Percentiles rank a stretch among this genome's conserved stretches.
These are phyloP conservation scores for Amylocystis lapponica DNA, from an alignment of 768 basidiomycete genomes.

Conservation along the genomic window DNA sequence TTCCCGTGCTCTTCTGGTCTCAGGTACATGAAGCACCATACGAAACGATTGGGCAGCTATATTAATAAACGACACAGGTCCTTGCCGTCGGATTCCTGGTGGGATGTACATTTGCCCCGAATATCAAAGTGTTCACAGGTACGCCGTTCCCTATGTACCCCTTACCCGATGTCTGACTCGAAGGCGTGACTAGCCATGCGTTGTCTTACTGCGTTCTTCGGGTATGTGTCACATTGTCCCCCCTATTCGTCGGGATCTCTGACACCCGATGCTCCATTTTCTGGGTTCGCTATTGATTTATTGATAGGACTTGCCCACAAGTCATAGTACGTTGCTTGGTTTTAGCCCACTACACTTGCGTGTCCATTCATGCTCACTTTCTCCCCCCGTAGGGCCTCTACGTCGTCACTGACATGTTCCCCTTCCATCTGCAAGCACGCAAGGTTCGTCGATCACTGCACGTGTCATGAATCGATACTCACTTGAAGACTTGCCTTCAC, in stretches of 20 bases:
- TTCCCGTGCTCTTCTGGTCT: conserved; percentile 69
- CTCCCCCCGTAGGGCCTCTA: conserved; percentile 4
- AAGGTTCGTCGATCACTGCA: conserved; percentile 9
- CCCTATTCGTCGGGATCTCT: neutral
- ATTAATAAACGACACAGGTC: conserved; percentile 32
- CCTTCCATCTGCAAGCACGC: conserved; percentile 10
- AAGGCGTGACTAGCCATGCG: conserved; percentile 38
- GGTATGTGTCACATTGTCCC: conserved; percentile 26
- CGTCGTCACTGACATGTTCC: conserved; percentile 10
- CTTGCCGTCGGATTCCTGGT: conserved; percentile 52
- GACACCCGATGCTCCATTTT: neutral
- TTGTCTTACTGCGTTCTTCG: conserved; percentile 55
- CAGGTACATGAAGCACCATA: conserved; percentile 50
- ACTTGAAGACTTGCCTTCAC: neutral
- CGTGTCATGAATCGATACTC: neutral
- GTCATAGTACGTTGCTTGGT: conserved; percentile 34
- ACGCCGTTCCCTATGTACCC: conserved; percentile 6
- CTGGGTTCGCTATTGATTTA: neutral
- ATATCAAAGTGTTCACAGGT: conserved; percentile 53
- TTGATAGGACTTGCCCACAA: conserved; percentile 48
- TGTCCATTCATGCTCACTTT: neutral
- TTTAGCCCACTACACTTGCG: neutral
- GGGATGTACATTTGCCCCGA: conserved; percentile 55
- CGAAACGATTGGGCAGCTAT: neutral
- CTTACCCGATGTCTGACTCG: neutral